Evolutionary conservation across 2,329 filamentous ascomycete species (phyloP).

Genomic region (Fonsecaea pedrosoi): DNA sequence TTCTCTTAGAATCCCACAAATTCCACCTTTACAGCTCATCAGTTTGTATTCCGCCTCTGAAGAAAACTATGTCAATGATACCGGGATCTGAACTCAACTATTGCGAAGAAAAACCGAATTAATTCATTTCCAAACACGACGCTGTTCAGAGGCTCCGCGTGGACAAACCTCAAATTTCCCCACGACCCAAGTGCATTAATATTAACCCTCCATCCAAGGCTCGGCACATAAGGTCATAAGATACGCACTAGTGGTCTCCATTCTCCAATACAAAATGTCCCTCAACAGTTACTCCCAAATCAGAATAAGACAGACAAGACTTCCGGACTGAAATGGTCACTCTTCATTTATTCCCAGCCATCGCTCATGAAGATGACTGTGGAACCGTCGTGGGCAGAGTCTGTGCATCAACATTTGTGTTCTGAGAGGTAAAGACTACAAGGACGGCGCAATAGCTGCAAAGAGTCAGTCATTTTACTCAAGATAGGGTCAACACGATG

Average conservation of each 20-base stretch:
- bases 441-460: slow-evolving; percentile 30
- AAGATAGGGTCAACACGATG: neutral
- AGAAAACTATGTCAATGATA: too few species aligned
- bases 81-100: neutral
- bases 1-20: too few species aligned
- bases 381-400: neutral
- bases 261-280: neutral
- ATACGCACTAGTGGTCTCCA: neutral
- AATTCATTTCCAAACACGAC: neutral
- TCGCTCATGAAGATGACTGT: neutral
- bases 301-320: neutral
- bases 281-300: neutral
- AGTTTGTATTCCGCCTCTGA: too few species aligned
- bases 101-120: neutral
- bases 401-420: neutral
- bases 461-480: neutral
- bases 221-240: neutral
- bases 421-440: slow-evolving; percentile 25
- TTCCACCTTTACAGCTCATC: too few species aligned
- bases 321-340: neutral
- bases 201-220: neutral
- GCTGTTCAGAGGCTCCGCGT: neutral
- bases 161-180: neutral
- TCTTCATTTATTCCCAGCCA: neutral
- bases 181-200: neutral